Base-by-base conservation (phyloP, 2,329 filamentous ascomycete species). In the Podosphaera leucotricha region DNA sequence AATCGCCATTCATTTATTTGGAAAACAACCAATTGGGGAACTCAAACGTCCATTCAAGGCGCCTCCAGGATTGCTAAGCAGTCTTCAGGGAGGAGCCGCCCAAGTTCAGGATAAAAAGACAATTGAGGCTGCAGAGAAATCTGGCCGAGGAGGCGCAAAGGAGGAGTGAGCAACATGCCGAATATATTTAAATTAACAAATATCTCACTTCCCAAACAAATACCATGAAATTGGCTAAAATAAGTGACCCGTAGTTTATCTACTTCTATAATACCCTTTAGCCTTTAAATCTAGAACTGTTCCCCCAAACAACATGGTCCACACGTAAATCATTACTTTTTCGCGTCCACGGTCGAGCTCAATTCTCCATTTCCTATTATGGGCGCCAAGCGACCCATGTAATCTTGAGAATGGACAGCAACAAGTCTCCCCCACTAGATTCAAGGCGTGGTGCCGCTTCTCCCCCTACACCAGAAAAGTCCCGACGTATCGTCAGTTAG, bases 11-110 rank as follows among this genome's bases (percentile, higher is more conserved):
- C 81, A 95, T 66, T 54, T 98, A 51, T 80, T 86, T 51, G 86
- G 86, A 57, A 69, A 90, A 63, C 75, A 87, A 35, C 87, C 90
- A 36, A 73, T 68, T 46, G 90, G 87, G 44, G 90, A 98, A 52
- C 73, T 98, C 54, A 90, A 92, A 74, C 74, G 90, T 49, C 90
- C 90, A 50, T 98, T 92, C 79, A 98, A 95, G 77, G 71, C 76
- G 43, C 64, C 71, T 48, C 78, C 72, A 48, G 85, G 86, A 44
- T 72, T 95, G 61, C 85, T 92, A 80, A 75, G 74, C 53, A 75
- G 77, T 48, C 72, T 86, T 61, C 72, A 78, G 63, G 72, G 72
- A 51, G 72, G 72, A 46, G 63, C 55, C 67, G 71, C 52, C 24
- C 71, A 80, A 53, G 73, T 80, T 71, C 92, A 81, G 60, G 90